Conservation (phyloP, 495 filamentous ascomycete species). For the Cercophora newfieldiana region DNA sequence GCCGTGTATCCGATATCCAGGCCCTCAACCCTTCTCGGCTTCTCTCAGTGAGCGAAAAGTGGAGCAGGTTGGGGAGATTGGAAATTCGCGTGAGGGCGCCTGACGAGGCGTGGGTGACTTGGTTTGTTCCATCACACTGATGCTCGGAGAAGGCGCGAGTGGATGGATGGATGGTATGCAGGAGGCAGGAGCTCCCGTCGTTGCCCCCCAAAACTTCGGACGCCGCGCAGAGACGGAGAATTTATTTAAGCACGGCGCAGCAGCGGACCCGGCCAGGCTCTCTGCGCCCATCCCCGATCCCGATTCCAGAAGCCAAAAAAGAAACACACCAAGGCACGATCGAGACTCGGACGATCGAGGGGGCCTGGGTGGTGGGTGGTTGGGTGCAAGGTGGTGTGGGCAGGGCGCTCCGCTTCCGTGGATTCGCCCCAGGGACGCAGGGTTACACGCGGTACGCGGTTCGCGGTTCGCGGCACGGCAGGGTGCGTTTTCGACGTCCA, state of each 20-base stretch:
- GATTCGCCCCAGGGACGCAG: background rate
- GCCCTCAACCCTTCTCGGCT: background rate
- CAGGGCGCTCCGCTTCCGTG: slow-evolving; percentile 3
- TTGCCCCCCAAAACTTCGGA: background rate
- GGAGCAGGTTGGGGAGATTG: slow-evolving; percentile 1
- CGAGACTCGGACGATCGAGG: background rate
- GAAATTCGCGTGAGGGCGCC: slow-evolving; percentile 9
- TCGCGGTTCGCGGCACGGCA: slow-evolving; percentile 8
- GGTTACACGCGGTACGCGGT: slow-evolving; percentile 11
- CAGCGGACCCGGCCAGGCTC: background rate
- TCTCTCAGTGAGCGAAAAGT: background rate
- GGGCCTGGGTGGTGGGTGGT: background rate
- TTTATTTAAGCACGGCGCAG: background rate
- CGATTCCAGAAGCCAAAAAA: background rate
- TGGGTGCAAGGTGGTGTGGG: too few relatives aligned
- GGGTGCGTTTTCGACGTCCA: background rate
- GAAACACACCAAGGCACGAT: background rate
- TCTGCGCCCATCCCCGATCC: background rate
- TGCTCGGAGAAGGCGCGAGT: background rate
- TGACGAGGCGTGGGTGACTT: slow-evolving; percentile 3
- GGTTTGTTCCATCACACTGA: background rate
- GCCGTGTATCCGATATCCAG: slow-evolving; percentile 16
- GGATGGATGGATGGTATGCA: background rate
- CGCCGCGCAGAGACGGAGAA: background rate
- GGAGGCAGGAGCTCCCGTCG: background rate